A percentile compares a stretch with the other conserved stretches of the same genome.
These are phyloP conservation scores for Candida sojae DNA, from an alignment of 1,139 yeast species.

Conservation along the genomic window DNA sequence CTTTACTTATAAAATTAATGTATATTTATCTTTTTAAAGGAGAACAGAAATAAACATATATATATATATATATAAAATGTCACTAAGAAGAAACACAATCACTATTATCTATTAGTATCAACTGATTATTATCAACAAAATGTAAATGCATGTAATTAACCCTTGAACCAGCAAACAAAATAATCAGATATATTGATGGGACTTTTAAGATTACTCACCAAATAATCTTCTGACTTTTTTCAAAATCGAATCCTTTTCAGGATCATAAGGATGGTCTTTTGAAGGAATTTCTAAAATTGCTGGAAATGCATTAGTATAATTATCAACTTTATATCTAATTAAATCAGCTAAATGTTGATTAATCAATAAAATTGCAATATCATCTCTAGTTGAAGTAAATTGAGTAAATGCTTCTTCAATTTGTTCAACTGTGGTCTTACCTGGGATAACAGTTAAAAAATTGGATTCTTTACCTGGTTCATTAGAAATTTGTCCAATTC, in stretches of 20 bases:
- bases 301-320: constrained; percentile 89
- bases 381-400: constrained; percentile 77
- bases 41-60: background rate
- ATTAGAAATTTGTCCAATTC: constrained; percentile 83
- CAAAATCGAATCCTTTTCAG: constrained; percentile 94
- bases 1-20: background rate
- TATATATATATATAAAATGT: no score
- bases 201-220: constrained; percentile 61
- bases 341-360: constrained; percentile 95
- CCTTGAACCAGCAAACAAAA: no score
- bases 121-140: background rate
- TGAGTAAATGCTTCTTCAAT: constrained; percentile 74
- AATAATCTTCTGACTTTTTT: constrained; percentile 92
- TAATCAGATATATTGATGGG: no score
- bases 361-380: constrained; percentile 87
- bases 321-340: constrained; percentile 80
- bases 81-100: background rate
- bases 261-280: constrained; percentile 97
- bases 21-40: constrained; percentile 2
- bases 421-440: constrained; percentile 75
- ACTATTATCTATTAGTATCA: background rate
- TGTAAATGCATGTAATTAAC: background rate
- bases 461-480: constrained; percentile 72
- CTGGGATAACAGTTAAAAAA: constrained; percentile 76
- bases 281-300: constrained; percentile 97